Evolutionary conservation across 768 basidiomycete genomes (phyloP).

Genomic region (Lentinula aciculospora): DNA sequence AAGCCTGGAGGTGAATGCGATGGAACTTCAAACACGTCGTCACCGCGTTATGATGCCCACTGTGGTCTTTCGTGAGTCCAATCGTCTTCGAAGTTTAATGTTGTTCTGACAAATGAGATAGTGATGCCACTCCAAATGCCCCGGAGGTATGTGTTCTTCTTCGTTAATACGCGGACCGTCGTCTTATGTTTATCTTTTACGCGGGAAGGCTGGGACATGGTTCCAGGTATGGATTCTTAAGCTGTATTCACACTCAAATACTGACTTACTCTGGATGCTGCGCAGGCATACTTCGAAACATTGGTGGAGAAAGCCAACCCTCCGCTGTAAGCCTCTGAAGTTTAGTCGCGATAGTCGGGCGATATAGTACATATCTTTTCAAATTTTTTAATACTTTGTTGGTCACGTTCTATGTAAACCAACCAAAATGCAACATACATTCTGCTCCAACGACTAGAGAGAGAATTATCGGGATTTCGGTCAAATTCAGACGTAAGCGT

Average conservation of each 20-base stretch:
- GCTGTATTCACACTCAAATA: background rate
- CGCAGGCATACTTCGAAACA: slow-evolving; percentile 52
- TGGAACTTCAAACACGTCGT: slow-evolving; percentile 51
- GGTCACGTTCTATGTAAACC: too few species aligned
- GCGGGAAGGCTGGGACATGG: slow-evolving; percentile 46
- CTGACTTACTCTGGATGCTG: background rate
- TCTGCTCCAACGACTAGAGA: too few species aligned
- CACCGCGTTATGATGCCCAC: slow-evolving; percentile 46
- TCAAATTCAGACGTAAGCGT: background rate
- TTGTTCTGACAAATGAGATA: slow-evolving; percentile 16
- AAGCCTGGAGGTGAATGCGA: slow-evolving; percentile 68
- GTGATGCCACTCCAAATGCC: slow-evolving; percentile 49
- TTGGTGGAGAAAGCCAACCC: slow-evolving; percentile 52
- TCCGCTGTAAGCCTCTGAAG: slow-evolving; percentile 28
- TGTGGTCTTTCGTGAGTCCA: slow-evolving; percentile 40
- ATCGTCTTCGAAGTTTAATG: background rate
- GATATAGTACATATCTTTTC: background rate
- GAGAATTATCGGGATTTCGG: background rate
- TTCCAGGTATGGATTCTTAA: slow-evolving; percentile 37
- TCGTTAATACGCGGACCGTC: background rate
- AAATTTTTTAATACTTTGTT: background rate
- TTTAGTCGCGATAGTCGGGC: background rate
- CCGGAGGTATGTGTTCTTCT: slow-evolving; percentile 29
- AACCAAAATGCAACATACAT: too few species aligned
- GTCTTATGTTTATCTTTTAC: background rate